Percentiles rank a stretch among this genome's conserved stretches.
These are phyloP conservation scores for Tetradesmus obliquus DNA, from an alignment of 139 green algal species.

Conservation along the genomic window DNA sequence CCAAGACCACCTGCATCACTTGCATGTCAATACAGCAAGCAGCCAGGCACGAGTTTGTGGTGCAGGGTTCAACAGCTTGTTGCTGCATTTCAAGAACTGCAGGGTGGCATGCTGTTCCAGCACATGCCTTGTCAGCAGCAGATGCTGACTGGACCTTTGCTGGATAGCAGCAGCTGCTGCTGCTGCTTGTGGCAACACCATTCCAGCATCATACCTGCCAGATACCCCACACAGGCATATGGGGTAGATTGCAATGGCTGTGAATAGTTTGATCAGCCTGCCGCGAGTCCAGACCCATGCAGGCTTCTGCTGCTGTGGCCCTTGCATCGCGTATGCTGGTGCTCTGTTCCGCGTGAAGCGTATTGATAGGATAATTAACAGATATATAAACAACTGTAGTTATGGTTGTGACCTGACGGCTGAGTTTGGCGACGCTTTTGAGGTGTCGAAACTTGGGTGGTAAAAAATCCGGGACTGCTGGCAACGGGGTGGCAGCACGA, in stretches of 20 bases:
- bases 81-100: not conserved
- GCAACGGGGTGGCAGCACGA: too few species aligned
- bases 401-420: too few species aligned
- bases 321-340: not conserved
- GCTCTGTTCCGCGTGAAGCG: not conserved
- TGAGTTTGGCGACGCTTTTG: too few species aligned
- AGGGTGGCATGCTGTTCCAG: not conserved
- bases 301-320: not conserved
- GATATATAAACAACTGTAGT: too few species aligned
- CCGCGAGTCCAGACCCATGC: not conserved
- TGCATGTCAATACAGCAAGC: not conserved
- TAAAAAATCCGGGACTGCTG: too few species aligned
- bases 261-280: not conserved
- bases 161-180: not conserved
- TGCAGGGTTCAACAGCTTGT: not conserved
- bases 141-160: too few species aligned
- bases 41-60: not conserved
- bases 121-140: not conserved
- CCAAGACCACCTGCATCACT: not conserved
- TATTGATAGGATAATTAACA: too few species aligned
- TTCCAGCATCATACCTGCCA: too few species aligned
- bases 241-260: not conserved
- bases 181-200: not conserved
- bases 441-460: too few species aligned
- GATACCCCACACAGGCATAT: not conserved